phyloP scores from a whole-genome alignment of 2,329 filamentous ascomycete species.

The Sclerotinia spermophila region DNA sequence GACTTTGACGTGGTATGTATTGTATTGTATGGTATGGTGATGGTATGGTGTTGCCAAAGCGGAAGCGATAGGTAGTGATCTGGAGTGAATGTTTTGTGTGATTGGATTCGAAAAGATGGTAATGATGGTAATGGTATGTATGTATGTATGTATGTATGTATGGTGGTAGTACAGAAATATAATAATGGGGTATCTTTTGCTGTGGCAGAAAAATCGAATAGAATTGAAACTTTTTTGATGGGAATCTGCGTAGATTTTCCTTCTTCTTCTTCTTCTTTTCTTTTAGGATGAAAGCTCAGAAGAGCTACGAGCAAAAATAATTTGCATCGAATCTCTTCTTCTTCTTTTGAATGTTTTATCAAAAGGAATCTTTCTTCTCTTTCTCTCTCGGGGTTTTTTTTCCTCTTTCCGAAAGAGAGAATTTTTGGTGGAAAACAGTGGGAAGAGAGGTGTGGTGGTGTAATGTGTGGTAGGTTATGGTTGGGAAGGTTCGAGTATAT shows the following conservation, averaged over 20 bases:
- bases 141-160: too few species aligned
- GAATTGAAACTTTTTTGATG: constrained; percentile 7
- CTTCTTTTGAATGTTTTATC: not conserved
- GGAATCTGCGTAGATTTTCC: not conserved
- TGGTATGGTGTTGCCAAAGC: not conserved
- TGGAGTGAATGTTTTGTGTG: not conserved
- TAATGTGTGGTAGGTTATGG: constrained; percentile 12
- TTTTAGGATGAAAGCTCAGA: constrained; percentile 14
- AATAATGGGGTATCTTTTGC: constrained; percentile 15
- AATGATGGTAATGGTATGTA: not conserved
- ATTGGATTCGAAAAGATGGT: constrained; percentile 8
- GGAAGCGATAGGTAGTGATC: not conserved
- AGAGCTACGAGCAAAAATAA: constrained; percentile 18
- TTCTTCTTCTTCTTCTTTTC: not conserved
- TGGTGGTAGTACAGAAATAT: constrained; percentile 3
- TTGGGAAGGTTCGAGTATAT: constrained; percentile 17
- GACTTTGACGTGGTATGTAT: not conserved
- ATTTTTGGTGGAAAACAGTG: constrained; percentile 13
- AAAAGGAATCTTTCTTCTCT: not conserved
- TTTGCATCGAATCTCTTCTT: constrained; percentile 19
- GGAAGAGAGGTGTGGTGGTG: constrained; percentile 4
- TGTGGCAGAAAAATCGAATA: constrained; percentile 2
- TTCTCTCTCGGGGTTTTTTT: not conserved
- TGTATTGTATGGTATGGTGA: not conserved
- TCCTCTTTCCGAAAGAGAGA: constrained; percentile 1